phyloP scores from a whole-genome alignment of 495 filamentous ascomycete species.

The Beverwykella pulmonaria region DNA sequence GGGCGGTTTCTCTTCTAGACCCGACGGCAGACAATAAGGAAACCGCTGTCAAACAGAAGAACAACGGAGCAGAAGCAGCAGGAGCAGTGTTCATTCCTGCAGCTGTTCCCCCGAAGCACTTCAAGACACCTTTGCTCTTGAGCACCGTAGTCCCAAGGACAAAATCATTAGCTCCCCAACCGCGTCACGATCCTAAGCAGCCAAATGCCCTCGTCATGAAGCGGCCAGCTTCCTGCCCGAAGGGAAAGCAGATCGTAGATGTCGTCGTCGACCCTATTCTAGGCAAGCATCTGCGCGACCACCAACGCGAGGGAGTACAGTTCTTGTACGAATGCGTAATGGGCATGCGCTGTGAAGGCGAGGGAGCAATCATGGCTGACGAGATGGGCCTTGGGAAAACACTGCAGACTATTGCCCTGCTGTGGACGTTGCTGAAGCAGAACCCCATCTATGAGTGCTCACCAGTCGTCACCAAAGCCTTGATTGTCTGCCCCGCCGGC shows the following conservation, averaged over 20 bases:
- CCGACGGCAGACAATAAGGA: not conserved
- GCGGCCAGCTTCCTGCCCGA: conserved; percentile 57
- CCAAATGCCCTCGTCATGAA: conserved; percentile 71
- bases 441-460: conserved; percentile 66
- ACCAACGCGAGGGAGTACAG: conserved; percentile 75
- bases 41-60: not conserved
- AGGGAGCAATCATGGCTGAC: conserved; percentile 77
- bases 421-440: conserved; percentile 83
- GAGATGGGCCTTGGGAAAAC: conserved; percentile 87
- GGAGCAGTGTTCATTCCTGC: not conserved
- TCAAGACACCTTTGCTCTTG: conserved; percentile 65
- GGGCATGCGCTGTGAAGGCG: conserved; percentile 74
- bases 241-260: conserved; percentile 72
- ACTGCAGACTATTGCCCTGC: conserved; percentile 72
- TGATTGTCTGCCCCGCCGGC: conserved; percentile 81
- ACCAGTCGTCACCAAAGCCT: conserved; percentile 72
- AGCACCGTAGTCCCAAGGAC: conserved; percentile 55
- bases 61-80: not conserved
- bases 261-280: conserved; percentile 79
- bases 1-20: not conserved
- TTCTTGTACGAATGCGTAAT: conserved; percentile 87
- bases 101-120: conserved; percentile 37
- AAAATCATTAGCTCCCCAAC: conserved; percentile 52
- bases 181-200: conserved; percentile 68
- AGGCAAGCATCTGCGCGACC: conserved; percentile 65